Base-by-base conservation (phyloP, 2,329 filamentous ascomycete genomes). In the Colletotrichum costaricense region DNA sequence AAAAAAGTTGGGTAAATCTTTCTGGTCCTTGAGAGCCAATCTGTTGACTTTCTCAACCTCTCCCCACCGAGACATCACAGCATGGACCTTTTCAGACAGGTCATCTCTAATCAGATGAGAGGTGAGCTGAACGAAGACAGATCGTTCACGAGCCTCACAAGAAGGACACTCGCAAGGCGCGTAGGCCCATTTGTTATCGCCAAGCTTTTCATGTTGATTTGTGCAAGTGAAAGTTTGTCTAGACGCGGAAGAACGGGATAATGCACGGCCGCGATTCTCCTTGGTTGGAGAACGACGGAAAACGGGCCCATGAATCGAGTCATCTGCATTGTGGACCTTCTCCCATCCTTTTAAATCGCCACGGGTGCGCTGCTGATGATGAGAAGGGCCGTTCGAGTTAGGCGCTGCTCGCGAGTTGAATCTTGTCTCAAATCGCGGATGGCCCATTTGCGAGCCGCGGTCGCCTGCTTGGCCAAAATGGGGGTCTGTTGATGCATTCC, bases 101-200 rank as follows among this genome's bases (percentile, higher is more conserved):
- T 63, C n/a, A 12, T 62, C 38, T 12, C n/a, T 14, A n/a, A 26
- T 1, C 3, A 54, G 14, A 46, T 14, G n/a, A 24, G 57, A 46
- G 14, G 24, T 55, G 4, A 63, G 22, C 22, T 54, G 24, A 2
- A 68, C 16, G 4, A 35, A 68, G 30, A 68, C 57, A 28, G 66
- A 54, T 2, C 57, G 77, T 64, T 84, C 83, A 42, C 78, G 75
- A 7, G 70, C 58, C 26, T 76, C 75, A 49, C 82, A 84, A 3
- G 71, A 62, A 19, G 67, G 38, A 46, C 82, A 84, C 58, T 58
- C 67, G 65, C 82, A 84, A 1, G 75, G 76, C 19, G 74, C 67
- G 67, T 83, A 83, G 3, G n/a, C 11, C 24, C 35, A 59, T 33
- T 12, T 35, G 9, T 28, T 30, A 9, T 28, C 5, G 5, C 6